phyloP scores from a whole-genome alignment of 2,329 filamentous ascomycete genomes.

The Fusarium sp. region DNA sequence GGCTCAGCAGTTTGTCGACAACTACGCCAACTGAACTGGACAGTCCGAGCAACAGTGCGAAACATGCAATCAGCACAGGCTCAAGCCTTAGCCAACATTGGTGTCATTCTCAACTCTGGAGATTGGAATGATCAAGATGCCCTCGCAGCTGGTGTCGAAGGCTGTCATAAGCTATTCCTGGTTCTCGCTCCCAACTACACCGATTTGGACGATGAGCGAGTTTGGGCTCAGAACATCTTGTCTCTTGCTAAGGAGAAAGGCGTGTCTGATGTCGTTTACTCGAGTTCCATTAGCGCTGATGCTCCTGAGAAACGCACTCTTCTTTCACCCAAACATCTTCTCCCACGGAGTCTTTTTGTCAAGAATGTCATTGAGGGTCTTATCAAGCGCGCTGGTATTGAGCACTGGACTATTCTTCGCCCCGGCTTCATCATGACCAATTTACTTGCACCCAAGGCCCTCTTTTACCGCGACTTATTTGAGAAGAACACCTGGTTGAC shows the following conservation, averaged over 20 bases:
- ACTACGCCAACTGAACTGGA: slow-evolving; percentile 2
- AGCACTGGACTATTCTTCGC: background rate
- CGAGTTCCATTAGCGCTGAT: background rate
- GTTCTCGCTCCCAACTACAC: background rate
- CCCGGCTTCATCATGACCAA: background rate
- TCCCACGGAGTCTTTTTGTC: background rate
- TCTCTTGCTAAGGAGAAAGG: background rate
- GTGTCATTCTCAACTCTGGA: background rate
- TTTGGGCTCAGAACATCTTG: slow-evolving; percentile 1
- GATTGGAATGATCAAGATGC: background rate
- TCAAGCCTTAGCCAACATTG: background rate
- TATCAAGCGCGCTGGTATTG: background rate
- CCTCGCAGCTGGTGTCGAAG: background rate
- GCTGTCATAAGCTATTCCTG: background rate
- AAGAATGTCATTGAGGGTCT: background rate
- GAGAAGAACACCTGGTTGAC: background rate
- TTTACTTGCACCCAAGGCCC: background rate
- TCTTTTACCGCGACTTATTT: background rate
- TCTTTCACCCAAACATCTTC: background rate
- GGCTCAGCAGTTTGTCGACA: slow-evolving; percentile 3
- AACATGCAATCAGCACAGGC: background rate
- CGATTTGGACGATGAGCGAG: background rate
- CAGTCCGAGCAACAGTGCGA: slow-evolving; percentile 4
- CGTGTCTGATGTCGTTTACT: background rate
- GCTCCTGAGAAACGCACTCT: slow-evolving; percentile 1